phyloP scores from a whole-genome alignment of 352 stramenopile genomes.

The Globisporangium megalacanthum region DNA sequence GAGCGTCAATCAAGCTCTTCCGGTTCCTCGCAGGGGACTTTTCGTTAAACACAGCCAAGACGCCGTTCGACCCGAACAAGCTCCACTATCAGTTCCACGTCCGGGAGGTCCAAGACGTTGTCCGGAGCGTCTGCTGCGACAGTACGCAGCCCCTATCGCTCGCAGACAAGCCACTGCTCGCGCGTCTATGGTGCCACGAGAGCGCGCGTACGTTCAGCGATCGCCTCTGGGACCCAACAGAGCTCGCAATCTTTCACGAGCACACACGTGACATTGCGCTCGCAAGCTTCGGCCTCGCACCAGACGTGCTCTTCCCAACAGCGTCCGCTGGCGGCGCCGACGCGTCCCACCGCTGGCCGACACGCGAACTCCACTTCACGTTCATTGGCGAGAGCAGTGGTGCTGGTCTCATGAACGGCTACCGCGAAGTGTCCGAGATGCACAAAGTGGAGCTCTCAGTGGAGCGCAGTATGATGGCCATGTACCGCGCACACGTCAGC shows the following conservation, averaged over 20 bases:
- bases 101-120: constrained; percentile 35
- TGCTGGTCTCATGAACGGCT: constrained; percentile 33
- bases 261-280: constrained; percentile 40
- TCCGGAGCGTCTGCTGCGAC: constrained; percentile 39
- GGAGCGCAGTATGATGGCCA: constrained; percentile 52
- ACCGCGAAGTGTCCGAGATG: constrained; percentile 52
- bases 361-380: constrained; percentile 43
- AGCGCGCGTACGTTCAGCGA: constrained; percentile 47
- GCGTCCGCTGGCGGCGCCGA: constrained; percentile 9
- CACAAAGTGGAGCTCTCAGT: constrained; percentile 44
- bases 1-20: constrained; percentile 49
- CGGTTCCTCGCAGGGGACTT: constrained; percentile 26
- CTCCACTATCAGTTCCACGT: constrained; percentile 47
- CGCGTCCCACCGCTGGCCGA: constrained; percentile 29
- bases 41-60: constrained; percentile 6
- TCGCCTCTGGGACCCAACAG: constrained; percentile 27
- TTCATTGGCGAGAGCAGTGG: constrained; percentile 48
- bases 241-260: constrained; percentile 35
- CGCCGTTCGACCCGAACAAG: constrained; percentile 28
- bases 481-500: constrained; percentile 25
- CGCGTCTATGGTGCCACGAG: constrained; percentile 75
- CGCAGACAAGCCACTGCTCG: constrained; percentile 41
- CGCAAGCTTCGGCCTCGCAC: constrained; percentile 33
- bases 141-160: constrained; percentile 23
- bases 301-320: constrained; percentile 31